phyloP scores from a whole-genome alignment of 2,329 filamentous ascomycete species.

The Bipolaris zeicola region DNA sequence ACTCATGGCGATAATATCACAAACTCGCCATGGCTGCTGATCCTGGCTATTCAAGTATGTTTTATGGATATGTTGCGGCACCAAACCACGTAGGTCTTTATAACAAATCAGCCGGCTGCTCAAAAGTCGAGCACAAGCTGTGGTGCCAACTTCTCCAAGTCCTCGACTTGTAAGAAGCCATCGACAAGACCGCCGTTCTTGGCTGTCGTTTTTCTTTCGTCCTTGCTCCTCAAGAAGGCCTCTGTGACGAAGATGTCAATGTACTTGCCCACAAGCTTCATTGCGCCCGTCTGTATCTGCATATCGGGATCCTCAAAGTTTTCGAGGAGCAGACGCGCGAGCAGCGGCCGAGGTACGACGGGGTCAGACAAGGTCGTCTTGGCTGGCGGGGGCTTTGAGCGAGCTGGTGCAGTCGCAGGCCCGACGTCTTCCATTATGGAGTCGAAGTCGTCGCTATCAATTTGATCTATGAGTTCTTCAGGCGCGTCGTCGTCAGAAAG shows the following conservation, averaged over 20 bases:
- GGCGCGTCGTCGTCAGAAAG: constrained; percentile 41
- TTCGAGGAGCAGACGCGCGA: constrained; percentile 78
- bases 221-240: constrained; percentile 78
- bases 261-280: constrained; percentile 78
- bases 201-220: constrained; percentile 64
- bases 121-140: constrained; percentile 86
- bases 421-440: constrained; percentile 37
- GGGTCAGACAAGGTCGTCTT: constrained; percentile 25
- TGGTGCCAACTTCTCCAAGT: constrained; percentile 85
- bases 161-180: constrained; percentile 82
- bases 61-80: neutral
- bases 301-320: constrained; percentile 66
- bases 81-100: neutral
- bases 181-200: constrained; percentile 47
- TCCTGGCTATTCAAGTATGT: neutral
- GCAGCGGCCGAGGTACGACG: constrained; percentile 72
- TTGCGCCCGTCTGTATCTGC: constrained; percentile 51
- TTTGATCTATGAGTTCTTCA: constrained; percentile 21
- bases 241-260: constrained; percentile 91
- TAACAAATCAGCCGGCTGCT: constrained; percentile 13
- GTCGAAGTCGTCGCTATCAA: constrained; percentile 37
- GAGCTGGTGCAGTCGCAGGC: constrained; percentile 17
- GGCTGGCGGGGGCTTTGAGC: constrained; percentile 14
- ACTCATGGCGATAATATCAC: neutral
- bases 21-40: neutral